Evolutionary conservation across 192 early-diverging fungal genomes (phyloP).

Genomic region (Rhizoclosmatium globosum): DNA sequence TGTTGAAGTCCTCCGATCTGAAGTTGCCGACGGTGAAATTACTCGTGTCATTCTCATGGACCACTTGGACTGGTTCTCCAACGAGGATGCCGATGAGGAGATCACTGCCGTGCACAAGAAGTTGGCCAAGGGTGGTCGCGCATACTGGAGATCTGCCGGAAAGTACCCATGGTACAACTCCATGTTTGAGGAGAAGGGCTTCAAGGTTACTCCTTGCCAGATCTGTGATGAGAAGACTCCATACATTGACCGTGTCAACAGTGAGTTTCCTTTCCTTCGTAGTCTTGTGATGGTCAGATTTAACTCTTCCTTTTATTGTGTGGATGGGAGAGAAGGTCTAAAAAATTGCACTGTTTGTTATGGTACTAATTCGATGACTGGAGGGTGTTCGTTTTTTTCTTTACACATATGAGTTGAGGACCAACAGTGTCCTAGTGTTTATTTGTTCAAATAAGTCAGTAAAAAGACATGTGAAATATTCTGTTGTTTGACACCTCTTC

Average conservation of each 20-base stretch:
- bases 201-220: slow-evolving; percentile 70
- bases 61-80: slow-evolving; percentile 87
- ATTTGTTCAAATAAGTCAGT: too few relatives aligned
- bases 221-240: slow-evolving; percentile 71
- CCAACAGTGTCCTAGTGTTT: too few relatives aligned
- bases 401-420: too few relatives aligned
- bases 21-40: slow-evolving; percentile 70
- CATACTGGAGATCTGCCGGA: slow-evolving; percentile 84
- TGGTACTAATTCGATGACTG: too few relatives aligned
- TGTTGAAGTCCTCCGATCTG: slow-evolving; percentile 63
- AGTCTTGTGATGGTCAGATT: too few relatives aligned
- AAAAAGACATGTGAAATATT: too few relatives aligned
- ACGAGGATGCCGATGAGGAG: slow-evolving; percentile 74
- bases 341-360: too few relatives aligned
- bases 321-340: slow-evolving; percentile 31
- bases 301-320: background rate
- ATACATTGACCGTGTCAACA: slow-evolving; percentile 85
- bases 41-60: slow-evolving; percentile 85
- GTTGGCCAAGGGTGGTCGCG: slow-evolving; percentile 68
- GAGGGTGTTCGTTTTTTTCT: too few relatives aligned
- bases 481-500: too few relatives aligned
- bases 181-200: slow-evolving; percentile 76
- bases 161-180: slow-evolving; percentile 83
- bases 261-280: slow-evolving; percentile 76
- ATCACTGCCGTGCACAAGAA: slow-evolving; percentile 70